These are phyloP conservation scores for Spiraea crenata DNA, from an alignment of 331 rosid genomes.

Conservation along the genomic window DNA sequence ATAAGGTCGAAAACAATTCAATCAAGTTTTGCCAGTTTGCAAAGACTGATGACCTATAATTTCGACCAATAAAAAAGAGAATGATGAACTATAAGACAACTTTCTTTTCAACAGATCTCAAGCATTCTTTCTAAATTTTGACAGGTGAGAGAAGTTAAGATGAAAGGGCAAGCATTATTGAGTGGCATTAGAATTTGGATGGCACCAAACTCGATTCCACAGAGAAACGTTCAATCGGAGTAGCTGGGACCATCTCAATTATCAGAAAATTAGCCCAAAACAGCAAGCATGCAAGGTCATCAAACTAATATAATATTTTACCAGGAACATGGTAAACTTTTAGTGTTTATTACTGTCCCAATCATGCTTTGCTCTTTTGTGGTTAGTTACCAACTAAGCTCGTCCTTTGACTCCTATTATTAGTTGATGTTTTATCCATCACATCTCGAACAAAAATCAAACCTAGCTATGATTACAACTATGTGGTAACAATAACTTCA, in stretches of 20 bases:
- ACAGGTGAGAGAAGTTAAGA: not conserved
- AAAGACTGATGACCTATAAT: too few relatives aligned
- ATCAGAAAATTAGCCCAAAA: not conserved
- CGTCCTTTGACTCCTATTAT: not conserved
- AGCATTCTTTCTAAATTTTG: not conserved
- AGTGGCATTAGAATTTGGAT: too few relatives aligned
- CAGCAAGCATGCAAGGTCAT: not conserved
- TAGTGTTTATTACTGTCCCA: constrained; percentile 1
- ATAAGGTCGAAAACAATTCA: not conserved
- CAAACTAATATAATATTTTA: not conserved
- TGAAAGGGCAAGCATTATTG: not conserved
- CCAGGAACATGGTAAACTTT: not conserved
- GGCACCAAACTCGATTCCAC: too few relatives aligned
- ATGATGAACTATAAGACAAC: not conserved
- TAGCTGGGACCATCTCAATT: not conserved
- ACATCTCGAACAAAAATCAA: too few relatives aligned
- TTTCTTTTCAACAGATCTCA: not conserved
- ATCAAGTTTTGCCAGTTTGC: not conserved
- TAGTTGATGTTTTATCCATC: too few relatives aligned
- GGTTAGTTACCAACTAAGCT: not conserved
- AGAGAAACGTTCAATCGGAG: not conserved
- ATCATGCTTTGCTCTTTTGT: constrained; percentile 4
- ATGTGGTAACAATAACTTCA: too few relatives aligned
- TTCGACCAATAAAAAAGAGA: too few relatives aligned
- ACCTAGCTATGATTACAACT: too few relatives aligned